A percentile compares a stretch with the other conserved stretches of the same genome.
Conservation (phyloP, 208 protist genomes). For the Acanthamoeba culbertsoni region DNA sequence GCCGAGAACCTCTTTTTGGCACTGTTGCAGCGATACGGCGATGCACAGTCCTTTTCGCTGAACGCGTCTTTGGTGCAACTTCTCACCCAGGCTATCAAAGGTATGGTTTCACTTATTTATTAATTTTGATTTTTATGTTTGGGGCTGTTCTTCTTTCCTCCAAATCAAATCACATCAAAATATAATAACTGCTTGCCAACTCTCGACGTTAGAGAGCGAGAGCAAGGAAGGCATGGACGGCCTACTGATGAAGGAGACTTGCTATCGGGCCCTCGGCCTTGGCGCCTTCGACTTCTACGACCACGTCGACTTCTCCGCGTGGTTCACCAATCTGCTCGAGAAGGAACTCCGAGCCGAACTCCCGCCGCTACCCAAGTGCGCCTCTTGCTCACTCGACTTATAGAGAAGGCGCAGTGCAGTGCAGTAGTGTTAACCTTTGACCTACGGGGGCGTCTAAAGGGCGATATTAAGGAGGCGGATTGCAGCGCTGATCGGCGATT, state of each 20-base stretch:
- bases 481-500: slow-evolving; percentile 42
- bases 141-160: too few relatives aligned
- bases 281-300: slow-evolving; percentile 32
- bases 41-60: not conserved
- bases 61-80: not conserved
- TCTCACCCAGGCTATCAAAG: slow-evolving; percentile 37
- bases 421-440: not conserved
- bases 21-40: not conserved
- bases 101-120: not conserved
- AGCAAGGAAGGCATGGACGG: slow-evolving; percentile 2
- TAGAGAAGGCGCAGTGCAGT: not conserved
- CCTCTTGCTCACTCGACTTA: not conserved
- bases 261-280: slow-evolving; percentile 45
- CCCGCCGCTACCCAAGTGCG: not conserved
- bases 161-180: too few relatives aligned
- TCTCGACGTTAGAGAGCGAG: slow-evolving; percentile 1
- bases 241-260: slow-evolving; percentile 34
- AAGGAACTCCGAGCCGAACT: slow-evolving; percentile 5
- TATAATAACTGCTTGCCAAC: too few relatives aligned
- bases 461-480: not conserved
- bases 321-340: slow-evolving; percentile 49
- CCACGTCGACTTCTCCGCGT: slow-evolving; percentile 47
- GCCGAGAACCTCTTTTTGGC: slow-evolving; percentile 37
- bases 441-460: not conserved
- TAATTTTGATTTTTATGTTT: not conserved